A percentile compares a stretch with the other conserved stretches of the same genome.
Evolutionary conservation across 441 rosid species (phyloP).

Genomic region (Biscutella laevigata): DNA sequence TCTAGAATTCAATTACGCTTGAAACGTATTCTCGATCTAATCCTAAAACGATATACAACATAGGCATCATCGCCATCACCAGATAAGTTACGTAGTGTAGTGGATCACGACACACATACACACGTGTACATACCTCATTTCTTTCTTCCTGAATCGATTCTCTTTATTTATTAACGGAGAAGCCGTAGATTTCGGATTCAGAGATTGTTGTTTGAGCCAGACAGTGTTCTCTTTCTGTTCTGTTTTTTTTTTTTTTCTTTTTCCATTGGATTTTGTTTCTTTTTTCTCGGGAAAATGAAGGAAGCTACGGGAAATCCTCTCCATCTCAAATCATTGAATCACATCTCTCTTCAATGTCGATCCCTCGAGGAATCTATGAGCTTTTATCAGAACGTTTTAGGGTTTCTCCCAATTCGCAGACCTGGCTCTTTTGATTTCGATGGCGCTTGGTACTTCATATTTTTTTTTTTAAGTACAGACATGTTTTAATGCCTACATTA

Average conservation of each 20-base stretch:
- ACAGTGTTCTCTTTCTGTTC: not conserved
- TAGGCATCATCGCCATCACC: not conserved
- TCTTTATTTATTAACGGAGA: not conserved
- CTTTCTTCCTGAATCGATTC: not conserved
- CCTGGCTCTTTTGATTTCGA: constrained; percentile 77
- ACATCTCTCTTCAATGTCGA: constrained; percentile 62
- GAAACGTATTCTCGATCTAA: too few relatives aligned
- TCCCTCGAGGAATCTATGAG: constrained; percentile 55
- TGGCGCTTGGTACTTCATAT: constrained; percentile 86
- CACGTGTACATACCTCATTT: constrained; percentile 2
- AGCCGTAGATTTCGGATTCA: not conserved
- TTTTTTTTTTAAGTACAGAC: too few relatives aligned
- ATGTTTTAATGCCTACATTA: too few relatives aligned
- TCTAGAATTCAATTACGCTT: too few relatives aligned
- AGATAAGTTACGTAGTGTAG: constrained; percentile 11
- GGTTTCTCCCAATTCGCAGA: constrained; percentile 64
- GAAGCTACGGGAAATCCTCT: constrained; percentile 52
- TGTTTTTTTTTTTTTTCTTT: too few relatives aligned
- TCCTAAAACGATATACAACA: too few relatives aligned
- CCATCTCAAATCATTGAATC: constrained; percentile 71
- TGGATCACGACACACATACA: constrained; percentile 19
- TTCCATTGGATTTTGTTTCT: not conserved
- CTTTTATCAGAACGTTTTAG: constrained; percentile 65
- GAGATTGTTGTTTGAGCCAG: not conserved
- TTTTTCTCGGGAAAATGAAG: constrained; percentile 37